Evolutionary conservation across 768 basidiomycete genomes (phyloP).

Genomic region (Panellus pusillus): DNA sequence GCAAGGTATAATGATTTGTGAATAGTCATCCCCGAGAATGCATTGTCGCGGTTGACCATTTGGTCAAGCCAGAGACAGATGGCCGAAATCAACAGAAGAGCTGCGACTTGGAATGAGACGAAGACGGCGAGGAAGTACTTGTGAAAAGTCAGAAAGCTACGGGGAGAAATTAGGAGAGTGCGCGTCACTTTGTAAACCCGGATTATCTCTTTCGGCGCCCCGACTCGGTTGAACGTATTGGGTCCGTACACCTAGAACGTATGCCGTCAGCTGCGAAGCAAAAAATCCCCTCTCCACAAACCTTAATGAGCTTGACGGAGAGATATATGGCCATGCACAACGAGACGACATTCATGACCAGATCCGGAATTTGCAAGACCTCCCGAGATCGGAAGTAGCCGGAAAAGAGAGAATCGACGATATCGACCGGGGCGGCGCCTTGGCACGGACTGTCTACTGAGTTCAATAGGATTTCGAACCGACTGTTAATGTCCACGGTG

Average conservation of each 20-base stretch:
- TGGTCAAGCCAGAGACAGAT: constrained; percentile 33
- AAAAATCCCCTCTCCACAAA: neutral
- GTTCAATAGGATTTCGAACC: constrained; percentile 9
- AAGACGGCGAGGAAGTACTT: constrained; percentile 31
- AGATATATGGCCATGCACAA: constrained; percentile 13
- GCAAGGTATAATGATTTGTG: constrained; percentile 21
- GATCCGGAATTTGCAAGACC: constrained; percentile 18
- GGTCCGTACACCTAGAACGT: constrained; percentile 11
- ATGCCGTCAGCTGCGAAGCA: neutral
- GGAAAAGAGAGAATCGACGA: constrained; percentile 14
- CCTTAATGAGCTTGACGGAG: constrained; percentile 19
- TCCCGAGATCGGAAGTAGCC: constrained; percentile 16
- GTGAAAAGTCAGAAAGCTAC: neutral
- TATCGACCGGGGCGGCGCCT: neutral
- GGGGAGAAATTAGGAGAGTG: neutral
- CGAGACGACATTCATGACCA: constrained; percentile 14
- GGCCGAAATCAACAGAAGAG: constrained; percentile 30
- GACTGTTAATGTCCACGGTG: constrained; percentile 10
- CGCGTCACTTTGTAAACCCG: constrained; percentile 33
- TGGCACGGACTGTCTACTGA: constrained; percentile 17
- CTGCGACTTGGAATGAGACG: constrained; percentile 29
- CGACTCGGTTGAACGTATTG: constrained; percentile 35
- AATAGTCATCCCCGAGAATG: constrained; percentile 21
- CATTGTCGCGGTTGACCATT: constrained; percentile 21
- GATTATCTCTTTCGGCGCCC: constrained; percentile 34